Base-by-base conservation (phyloP, 805 yeast genomes). In the Cyberlindnera euphorbiiphila region DNA sequence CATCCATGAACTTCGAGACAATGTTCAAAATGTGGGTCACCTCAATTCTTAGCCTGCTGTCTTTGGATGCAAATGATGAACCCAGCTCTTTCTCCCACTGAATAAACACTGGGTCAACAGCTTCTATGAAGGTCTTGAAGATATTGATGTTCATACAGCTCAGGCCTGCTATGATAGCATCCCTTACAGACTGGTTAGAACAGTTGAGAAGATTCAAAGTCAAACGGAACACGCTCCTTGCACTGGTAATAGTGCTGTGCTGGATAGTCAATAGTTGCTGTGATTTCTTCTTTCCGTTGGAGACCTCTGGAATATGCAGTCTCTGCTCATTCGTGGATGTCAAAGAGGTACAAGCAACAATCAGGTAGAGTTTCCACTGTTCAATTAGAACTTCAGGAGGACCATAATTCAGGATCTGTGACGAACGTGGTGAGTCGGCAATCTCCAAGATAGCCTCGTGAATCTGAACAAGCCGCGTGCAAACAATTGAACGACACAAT, bases 191-290 rank as follows among this genome's bases (percentile, higher is more conserved):
- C 3, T 72, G 69, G 42, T 85, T 86, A 2, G 78, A 76, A 0
- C 88, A 78, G 20, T 75, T 79, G 32, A 93, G 60, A 20, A 93
- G 65, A 0, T 97, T 97, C 25, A 87, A 66, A 0, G 87, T 89
- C 81, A 93, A 79, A 39, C 81, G 74, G 64, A 93, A 93, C 3
- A 93, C 80, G 0, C 95, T 81, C 42, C 82, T 81, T 0, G 96
- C 97, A 43, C 96, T 86, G 1, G 95, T 89, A 38, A 93, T 89
- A 34, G 86, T 83, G 55, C 88, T 95, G 50, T 85, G 95, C 51
- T 87, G 96, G 24, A 87, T 74, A 0, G 85, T 85, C 51, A 84
- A 75, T 49, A 84, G 71, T 43, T 85, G 95, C 49, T 83, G 79
- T 1, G 91, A 80, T 50, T 74, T 81, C 51, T 86, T 88, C 41